Evolutionary conservation across 2,329 filamentous ascomycete species (phyloP), one percentile per base, ranked within the genome.

Genomic region (Ceratocystis albifundus): DNA sequence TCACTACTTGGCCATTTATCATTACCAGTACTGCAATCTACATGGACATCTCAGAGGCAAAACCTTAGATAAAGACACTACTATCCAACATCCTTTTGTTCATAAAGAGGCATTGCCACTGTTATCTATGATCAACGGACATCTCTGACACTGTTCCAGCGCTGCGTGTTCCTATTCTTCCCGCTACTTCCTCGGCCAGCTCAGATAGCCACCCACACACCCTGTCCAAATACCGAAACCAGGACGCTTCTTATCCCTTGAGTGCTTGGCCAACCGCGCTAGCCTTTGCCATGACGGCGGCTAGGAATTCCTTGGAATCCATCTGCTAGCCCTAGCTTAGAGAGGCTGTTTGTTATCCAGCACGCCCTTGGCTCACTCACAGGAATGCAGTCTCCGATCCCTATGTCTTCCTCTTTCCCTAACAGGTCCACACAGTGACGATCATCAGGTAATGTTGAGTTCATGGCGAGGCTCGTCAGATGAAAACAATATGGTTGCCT

Each of bases 211-310:
- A 17, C 28, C 53, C 30, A 25, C 30, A 25, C 53, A 15, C 30
- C n/a, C 28, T 25, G 5, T 36, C 0, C 55, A 20, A 59, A 59
- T 36, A 20, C 55, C 55, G 55, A 59, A 59, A 59, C 28, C 28
- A 59, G 55, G 55, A 32, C 4, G 17, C 55, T n/a, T 41, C 36
- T 12, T 41, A 12, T 10, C 36, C 36, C 36, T 41, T 4, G 4
- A 15, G 36, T 41, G 3, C 55, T 20, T 36, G 55, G 15, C 7
- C 28, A 4, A 53, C 12, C 22, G 8, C n/a, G 12, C 30, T 32
- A 32, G 55, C 15, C 53, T 59, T 30, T 12, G 55, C 25, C 55
- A n/a, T 59, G 55, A 59, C 55, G 28, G 28, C 55, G 17, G 55
- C 55, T 17, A 4, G 36, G 55, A 59, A 30, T 59, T 59, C 55